These are phyloP conservation scores for Hericium alpestre DNA, from an alignment of 768 basidiomycete species.

Conservation along the genomic window DNA sequence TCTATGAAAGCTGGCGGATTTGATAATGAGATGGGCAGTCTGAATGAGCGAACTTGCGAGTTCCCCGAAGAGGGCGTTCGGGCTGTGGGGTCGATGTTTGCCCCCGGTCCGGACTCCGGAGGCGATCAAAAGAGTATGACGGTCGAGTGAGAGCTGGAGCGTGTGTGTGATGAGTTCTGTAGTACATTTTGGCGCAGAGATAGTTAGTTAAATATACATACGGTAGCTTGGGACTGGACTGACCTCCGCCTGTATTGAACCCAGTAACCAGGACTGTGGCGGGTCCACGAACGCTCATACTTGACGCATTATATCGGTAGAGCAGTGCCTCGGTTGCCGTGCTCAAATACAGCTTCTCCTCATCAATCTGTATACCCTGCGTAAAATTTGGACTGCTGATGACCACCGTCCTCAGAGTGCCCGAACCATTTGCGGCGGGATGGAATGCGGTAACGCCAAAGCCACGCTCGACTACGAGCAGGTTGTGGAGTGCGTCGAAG, in stretches of 20 bases:
- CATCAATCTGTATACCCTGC: slow-evolving; percentile 33
- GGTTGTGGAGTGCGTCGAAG: slow-evolving; percentile 27
- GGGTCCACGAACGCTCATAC: not conserved
- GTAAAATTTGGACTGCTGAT: slow-evolving; percentile 27
- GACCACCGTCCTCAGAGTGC: slow-evolving; percentile 27
- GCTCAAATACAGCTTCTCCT: slow-evolving; percentile 27
- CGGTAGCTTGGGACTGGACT: not conserved
- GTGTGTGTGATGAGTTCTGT: not conserved
- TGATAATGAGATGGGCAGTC: not conserved
- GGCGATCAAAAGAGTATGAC: slow-evolving; percentile 24
- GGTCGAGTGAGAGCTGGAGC: not conserved
- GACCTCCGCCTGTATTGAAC: not conserved
- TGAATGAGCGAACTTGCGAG: slow-evolving; percentile 27
- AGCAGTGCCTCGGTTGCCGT: slow-evolving; percentile 20
- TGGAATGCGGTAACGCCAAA: slow-evolving; percentile 32
- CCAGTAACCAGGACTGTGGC: not conserved
- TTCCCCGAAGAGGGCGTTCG: slow-evolving; percentile 32
- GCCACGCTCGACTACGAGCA: slow-evolving; percentile 34
- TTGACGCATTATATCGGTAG: not conserved
- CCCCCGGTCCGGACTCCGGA: slow-evolving; percentile 27
- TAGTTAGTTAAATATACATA: not conserved
- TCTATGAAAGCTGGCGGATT: not conserved
- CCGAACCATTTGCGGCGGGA: slow-evolving; percentile 21
- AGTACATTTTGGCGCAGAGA: not conserved
- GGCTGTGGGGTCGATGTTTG: slow-evolving; percentile 33